Conservation (phyloP, 2,329 filamentous ascomycete species). For the Exophiala viscosa region DNA sequence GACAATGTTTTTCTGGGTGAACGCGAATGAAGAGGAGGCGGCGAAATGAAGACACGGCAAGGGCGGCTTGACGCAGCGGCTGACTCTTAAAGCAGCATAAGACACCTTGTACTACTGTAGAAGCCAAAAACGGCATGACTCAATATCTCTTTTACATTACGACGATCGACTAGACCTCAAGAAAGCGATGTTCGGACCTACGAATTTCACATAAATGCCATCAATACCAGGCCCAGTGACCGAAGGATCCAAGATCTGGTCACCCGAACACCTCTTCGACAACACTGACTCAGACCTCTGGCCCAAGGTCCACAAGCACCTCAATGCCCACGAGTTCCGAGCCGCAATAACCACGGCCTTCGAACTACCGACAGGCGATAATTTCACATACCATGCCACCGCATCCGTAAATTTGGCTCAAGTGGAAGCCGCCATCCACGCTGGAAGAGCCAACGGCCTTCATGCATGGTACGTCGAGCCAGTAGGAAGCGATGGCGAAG, state of each 20-base stretch:
- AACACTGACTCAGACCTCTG: conserved; percentile 39
- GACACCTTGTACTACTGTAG: too few species aligned
- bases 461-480: conserved; percentile 48
- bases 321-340: conserved; percentile 42
- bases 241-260: conserved; percentile 42
- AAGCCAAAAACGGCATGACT: too few species aligned
- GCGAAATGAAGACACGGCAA: too few species aligned
- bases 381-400: conserved; percentile 50
- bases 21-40: too few species aligned
- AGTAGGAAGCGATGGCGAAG: neutral
- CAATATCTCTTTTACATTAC: too few species aligned
- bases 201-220: neutral
- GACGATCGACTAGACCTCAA: too few species aligned
- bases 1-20: too few species aligned
- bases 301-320: conserved; percentile 33
- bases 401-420: conserved; percentile 50
- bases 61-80: too few species aligned
- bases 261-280: conserved; percentile 42
- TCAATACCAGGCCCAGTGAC: conserved; percentile 27
- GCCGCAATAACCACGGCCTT: conserved; percentile 48
- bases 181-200: too few species aligned
- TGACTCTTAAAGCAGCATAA: too few species aligned
- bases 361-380: conserved; percentile 42
- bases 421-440: conserved; percentile 48
- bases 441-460: conserved; percentile 45